Conservation (phyloP, 306 rosid species). For the Begonia fuchsioides region DNA sequence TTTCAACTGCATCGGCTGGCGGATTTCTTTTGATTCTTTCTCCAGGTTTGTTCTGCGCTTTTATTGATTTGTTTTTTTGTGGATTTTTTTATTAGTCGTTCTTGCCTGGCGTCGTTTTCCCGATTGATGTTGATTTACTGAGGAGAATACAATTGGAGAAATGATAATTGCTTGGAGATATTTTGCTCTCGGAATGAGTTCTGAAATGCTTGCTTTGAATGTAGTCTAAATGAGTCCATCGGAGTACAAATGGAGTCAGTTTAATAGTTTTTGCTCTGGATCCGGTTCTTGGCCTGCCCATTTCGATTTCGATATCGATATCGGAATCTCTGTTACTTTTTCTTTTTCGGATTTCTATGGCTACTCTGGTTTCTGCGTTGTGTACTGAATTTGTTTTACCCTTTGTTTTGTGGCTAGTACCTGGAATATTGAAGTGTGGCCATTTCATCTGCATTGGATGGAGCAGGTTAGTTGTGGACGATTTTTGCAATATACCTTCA, state of each 20-base stretch:
- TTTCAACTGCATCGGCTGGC: constrained; percentile 6
- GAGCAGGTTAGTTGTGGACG: constrained; percentile 9
- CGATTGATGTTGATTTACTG: constrained; percentile 1
- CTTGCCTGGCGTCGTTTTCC: constrained; percentile 8
- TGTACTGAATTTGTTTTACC: constrained; percentile 5
- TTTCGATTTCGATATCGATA: constrained; percentile 1
- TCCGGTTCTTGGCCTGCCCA: constrained; percentile 8
- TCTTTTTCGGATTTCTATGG: background rate
- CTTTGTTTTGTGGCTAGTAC: constrained; percentile 4
- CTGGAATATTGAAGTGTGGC: background rate
- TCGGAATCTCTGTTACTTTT: constrained; percentile 3
- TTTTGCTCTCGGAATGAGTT: constrained; percentile 6
- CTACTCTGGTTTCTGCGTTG: background rate
- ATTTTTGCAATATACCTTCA: background rate
- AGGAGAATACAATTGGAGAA: background rate
- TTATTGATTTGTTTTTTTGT: background rate
- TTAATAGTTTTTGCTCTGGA: constrained; percentile 13
- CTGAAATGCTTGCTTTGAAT: constrained; percentile 11
- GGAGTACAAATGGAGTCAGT: constrained; percentile 6
- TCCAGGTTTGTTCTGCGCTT: background rate
- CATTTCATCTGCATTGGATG: constrained; percentile 3
- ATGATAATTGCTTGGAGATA: constrained; percentile 8
- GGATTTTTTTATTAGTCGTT: background rate
- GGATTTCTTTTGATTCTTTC: background rate
- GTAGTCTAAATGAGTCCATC: constrained; percentile 10